These are phyloP conservation scores for Suillus occidentalis DNA, from an alignment of 768 basidiomycete genomes.

Conservation along the genomic window DNA sequence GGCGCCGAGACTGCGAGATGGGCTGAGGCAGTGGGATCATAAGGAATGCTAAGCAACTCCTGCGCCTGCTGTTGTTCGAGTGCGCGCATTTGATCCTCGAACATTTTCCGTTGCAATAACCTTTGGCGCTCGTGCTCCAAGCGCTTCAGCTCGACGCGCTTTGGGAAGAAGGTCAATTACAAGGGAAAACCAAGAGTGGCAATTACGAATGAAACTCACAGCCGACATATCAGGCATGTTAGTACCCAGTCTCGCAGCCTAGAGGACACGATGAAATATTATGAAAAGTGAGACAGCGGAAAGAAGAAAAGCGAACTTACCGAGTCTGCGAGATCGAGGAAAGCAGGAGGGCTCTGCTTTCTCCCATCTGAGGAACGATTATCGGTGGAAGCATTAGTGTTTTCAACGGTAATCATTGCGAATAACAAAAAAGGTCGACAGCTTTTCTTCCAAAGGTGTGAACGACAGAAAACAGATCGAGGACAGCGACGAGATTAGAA, in stretches of 20 bases:
- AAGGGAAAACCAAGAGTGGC: slow-evolving; percentile 9
- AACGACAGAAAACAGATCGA: slow-evolving; percentile 45
- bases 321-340: slow-evolving; percentile 91
- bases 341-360: slow-evolving; percentile 88
- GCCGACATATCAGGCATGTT: slow-evolving; percentile 87
- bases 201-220: slow-evolving; percentile 46
- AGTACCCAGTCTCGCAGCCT: slow-evolving; percentile 84
- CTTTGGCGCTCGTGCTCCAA: slow-evolving; percentile 87
- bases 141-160: slow-evolving; percentile 91
- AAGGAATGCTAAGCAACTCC: slow-evolving; percentile 76
- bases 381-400: slow-evolving; percentile 72
- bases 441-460: slow-evolving; percentile 53
- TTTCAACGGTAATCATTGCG: slow-evolving; percentile 73
- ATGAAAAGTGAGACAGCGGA: slow-evolving; percentile 1
- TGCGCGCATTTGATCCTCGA: slow-evolving; percentile 95
- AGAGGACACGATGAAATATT: slow-evolving; percentile 15
- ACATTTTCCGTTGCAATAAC: slow-evolving; percentile 78
- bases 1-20: slow-evolving; percentile 87
- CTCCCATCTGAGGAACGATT: slow-evolving; percentile 67
- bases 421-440: slow-evolving; percentile 40
- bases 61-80: slow-evolving; percentile 90
- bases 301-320: slow-evolving; percentile 46
- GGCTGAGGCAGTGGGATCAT: slow-evolving; percentile 53
- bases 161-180: slow-evolving; percentile 15
- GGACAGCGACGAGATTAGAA: slow-evolving; percentile 50